Base-by-base conservation (phyloP, 148 eudicot genomes). In the Rhododendron henanense region DNA sequence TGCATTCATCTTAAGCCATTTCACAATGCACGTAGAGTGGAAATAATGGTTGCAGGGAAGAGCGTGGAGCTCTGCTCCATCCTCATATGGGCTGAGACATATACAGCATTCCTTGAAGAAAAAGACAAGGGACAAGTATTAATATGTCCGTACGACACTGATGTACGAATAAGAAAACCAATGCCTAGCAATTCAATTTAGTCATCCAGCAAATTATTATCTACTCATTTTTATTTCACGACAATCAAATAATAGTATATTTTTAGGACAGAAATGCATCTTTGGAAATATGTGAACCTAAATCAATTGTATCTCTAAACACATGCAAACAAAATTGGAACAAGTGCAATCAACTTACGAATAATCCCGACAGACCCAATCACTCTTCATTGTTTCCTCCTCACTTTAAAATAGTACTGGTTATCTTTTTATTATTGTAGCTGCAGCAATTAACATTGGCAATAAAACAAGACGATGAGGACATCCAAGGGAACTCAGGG, bases 1-100 rank as follows among this genome's bases (percentile, higher is more conserved):
- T 13, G 98, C 98, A 47, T 95, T 96, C 98, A 95, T 95, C 91
- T 96, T 96, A 48, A 96, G 97, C 99, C 99, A 96, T 86, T 95
- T 96, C 89, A 90, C 95, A 47, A 96, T 95, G 90, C 99, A 96
- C 44, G 94, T 63, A 16, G 93, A 88, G 39, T 96, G 98, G 86
- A 96, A 96, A 87, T 95, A 94, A 88, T 96, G 99, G 90, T 90
- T 95, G 89, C 99, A 96, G 11, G 97, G 99, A 55, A 96, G 94
- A 61, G 96, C 91, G 80, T 93, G 94, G 81, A 96, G 93, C 88
- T 95, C 98, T 4, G 87, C 88, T 83, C 95, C 98, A 87, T 96
- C 97, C 78, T 96, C 98, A 65, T 96, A 96, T 45, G 92, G 79
- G 75, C 92, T 88, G 28, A 96, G 96, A 90, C 99, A 96, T 85